phyloP scores from a whole-genome alignment of 345 rosid genomes.

The Eutrema yunnanense region DNA sequence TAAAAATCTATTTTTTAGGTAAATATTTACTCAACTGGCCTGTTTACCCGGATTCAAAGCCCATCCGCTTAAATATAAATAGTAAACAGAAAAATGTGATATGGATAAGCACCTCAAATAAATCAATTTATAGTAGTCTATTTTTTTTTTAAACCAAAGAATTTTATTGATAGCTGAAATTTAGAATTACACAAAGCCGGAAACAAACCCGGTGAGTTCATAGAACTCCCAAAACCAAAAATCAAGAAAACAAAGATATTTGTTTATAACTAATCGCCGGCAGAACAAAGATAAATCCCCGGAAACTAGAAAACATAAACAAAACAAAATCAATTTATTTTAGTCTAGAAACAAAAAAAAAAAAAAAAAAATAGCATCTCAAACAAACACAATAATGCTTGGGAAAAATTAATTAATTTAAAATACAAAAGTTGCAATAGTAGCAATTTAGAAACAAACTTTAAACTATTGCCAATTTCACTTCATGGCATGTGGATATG shows the following conservation, averaged over 20 bases:
- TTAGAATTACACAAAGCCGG: too few species aligned
- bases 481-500: conserved; percentile 16
- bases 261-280: too few species aligned
- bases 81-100: not conserved
- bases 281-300: too few species aligned
- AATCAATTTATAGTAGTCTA: too few species aligned
- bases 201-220: too few species aligned
- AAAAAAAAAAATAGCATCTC: not conserved
- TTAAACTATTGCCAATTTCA: not conserved
- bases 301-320: too few species aligned
- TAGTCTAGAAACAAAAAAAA: too few species aligned
- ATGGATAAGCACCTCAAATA: conserved; percentile 9
- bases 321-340: too few species aligned
- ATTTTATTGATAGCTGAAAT: too few species aligned
- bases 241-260: too few species aligned
- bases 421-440: not conserved
- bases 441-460: not conserved
- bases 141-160: too few species aligned
- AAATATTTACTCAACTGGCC: not conserved
- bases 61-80: conserved; percentile 9
- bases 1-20: not conserved
- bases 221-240: too few species aligned
- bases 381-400: conserved; percentile 5
- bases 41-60: conserved; percentile 10
- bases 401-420: not conserved